Evolutionary conservation across 306 rosid species (phyloP).

Genomic region (Vigna nakashimae): DNA sequence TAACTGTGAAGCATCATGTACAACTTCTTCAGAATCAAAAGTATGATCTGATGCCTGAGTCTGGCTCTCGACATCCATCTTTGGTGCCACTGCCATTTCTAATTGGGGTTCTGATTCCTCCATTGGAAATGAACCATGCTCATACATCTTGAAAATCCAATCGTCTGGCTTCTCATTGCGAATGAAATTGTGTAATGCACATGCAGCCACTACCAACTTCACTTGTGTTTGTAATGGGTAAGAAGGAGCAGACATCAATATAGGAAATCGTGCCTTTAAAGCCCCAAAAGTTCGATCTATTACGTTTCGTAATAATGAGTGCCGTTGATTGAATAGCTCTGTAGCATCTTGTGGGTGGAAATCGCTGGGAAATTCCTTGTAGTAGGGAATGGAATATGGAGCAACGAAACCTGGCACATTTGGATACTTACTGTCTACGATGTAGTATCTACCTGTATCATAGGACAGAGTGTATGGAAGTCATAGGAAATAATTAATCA

Average conservation of each 20-base stretch:
- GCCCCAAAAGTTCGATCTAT: conserved; percentile 65
- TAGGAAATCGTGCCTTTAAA: conserved; percentile 82
- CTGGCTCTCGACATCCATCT: conserved; percentile 38
- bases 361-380: conserved; percentile 64
- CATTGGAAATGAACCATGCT: conserved; percentile 46
- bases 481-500: conserved; percentile 11
- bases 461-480: conserved; percentile 31
- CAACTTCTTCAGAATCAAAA: conserved; percentile 57
- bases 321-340: conserved; percentile 83
- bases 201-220: conserved; percentile 82
- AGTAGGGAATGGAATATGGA: conserved; percentile 70
- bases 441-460: conserved; percentile 83
- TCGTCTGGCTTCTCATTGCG: conserved; percentile 79
- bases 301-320: conserved; percentile 66
- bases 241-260: conserved; percentile 77
- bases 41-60: conserved; percentile 49
- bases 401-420: conserved; percentile 85
- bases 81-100: conserved; percentile 51
- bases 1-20: conserved; percentile 53
- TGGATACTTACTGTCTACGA: conserved; percentile 76
- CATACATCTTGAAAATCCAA: conserved; percentile 72
- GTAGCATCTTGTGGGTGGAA: conserved; percentile 75
- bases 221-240: conserved; percentile 92
- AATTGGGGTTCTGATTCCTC: conserved; percentile 59
- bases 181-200: conserved; percentile 86